Base-by-base conservation (phyloP, 2,329 filamentous ascomycete species). In the Davidsoniella neocaledoniae region DNA sequence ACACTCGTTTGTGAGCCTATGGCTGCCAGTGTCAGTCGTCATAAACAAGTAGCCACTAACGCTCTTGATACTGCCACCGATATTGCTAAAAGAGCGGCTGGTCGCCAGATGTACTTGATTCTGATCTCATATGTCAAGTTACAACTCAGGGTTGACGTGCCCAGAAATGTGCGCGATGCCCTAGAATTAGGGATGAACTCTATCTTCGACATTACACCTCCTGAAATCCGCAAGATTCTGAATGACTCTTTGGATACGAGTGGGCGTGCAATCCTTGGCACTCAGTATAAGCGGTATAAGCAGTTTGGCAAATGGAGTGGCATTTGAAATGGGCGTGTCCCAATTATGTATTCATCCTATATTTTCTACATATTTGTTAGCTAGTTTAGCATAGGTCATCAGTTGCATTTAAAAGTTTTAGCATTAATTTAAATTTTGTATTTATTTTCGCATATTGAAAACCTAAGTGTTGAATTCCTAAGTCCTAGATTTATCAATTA, bases 251-350 rank as follows among this genome's bases (percentile, higher is more conserved):
- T 81, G 62, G 77, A 81, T 58, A 66, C 64, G 3, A 74, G 71
- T 55, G 77, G 76, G 5, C 65, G 77, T 53, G 76, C 72, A 1
- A 69, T 81, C 25, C 68, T 79, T 60, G 67, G 67, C 55, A 70
- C 73, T 53, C 65, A 80, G 66, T 79, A 72, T 54, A 73, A 69
- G 57, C 66, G 71, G 60, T 81, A 77, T 59, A 67, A 68, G 59
- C 75, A 70, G 62, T 79, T 79, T 65, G 76, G 76, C 40, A 79
- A 77, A 65, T 80, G 77, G 76, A 76, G 64, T 47, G 75, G 74
- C 33, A 68, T 77, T 21, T 77, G 66, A 61, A 55, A 47, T n/a
- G 12, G 4, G 37, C 14, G 5, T 7, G n/a, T 46, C 49, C 37
- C 41, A 52, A n/a, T 46, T 48, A 40, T 45, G 10, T 17, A 12